These are phyloP conservation scores for Staphylotrichum tortipilum DNA, from an alignment of 495 filamentous ascomycete species.

Conservation along the genomic window DNA sequence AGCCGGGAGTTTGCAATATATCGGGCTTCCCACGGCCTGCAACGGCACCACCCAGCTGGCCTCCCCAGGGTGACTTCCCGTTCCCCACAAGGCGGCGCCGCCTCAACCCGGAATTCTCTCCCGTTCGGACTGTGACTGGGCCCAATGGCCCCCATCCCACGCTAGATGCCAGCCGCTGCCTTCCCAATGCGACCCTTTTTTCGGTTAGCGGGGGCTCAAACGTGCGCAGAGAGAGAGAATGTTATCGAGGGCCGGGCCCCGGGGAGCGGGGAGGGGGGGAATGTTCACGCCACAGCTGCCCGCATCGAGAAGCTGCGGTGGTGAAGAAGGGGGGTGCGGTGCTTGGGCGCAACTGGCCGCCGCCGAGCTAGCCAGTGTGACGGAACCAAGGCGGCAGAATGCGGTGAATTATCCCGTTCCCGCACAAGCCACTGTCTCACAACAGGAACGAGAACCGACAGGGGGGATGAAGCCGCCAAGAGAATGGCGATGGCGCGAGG, in stretches of 20 bases:
- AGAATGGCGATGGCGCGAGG: too few relatives aligned
- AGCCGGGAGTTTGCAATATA: neutral
- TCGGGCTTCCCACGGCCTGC: neutral
- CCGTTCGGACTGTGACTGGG: neutral
- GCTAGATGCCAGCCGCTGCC: neutral
- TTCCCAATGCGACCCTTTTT: neutral
- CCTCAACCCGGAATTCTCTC: neutral
- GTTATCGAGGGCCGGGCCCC: neutral
- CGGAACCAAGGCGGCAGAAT: constrained; percentile 7
- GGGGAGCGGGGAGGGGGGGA: too few relatives aligned
- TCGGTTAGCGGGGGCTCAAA: neutral
- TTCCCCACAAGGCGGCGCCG: constrained; percentile 1
- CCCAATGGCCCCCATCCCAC: neutral
- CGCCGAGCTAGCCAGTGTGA: constrained; percentile 6
- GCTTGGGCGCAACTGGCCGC: neutral
- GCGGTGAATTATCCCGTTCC: constrained; percentile 7
- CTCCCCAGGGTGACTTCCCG: constrained; percentile 3
- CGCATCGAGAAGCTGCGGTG: constrained; percentile 1
- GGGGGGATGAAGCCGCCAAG: too few relatives aligned
- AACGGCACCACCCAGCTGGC: neutral
- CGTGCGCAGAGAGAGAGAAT: neutral
- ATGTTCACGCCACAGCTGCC: constrained; percentile 4
- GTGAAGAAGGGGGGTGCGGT: neutral
- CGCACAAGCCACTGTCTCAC: constrained; percentile 9
- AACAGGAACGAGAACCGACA: constrained; percentile 5